Base-by-base conservation (phyloP, 179 eudicot genomes). In the Dionaea muscipula region DNA sequence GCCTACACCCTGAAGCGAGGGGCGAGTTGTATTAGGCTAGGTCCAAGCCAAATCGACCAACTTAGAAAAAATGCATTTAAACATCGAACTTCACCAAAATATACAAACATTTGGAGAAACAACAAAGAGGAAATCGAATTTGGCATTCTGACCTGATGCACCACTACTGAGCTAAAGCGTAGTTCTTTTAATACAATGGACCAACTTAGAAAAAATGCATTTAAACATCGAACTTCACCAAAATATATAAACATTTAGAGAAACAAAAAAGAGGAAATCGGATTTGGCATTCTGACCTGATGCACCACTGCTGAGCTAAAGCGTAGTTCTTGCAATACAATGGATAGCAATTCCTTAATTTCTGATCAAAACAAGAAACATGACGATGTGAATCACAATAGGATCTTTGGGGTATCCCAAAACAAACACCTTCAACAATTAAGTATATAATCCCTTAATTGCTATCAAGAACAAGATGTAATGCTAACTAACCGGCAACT, bases 251-350 rank as follows among this genome's bases (percentile, higher is more conserved):
- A n/a, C n/a, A 2, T 17, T 43, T 14, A 14, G 19, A 43, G 21
- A n/a, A 16, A 43, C n/a, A 43, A 43, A 9, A 18, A 15, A 2
- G 18, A 14, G n/a, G 20, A 16, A 43, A 18, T n/a, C n/a, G 19
- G n/a, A 16, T 7, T 9, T 12, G 15, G 24, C 22, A 45, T 9
- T 39, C 68, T 49, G 58, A 87, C 98, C 94, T 84, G 98, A 68
- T 84, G 98, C 55, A 87, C 84, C 54, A 91, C 98, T 45, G 94
- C 96, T 51, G 86, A 68, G 61, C 83, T 72, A 19, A 91, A 88
- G 61, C 73, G 62, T 76, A 91, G 69, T 63, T 84, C 96, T 55
- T 84, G 75, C 68, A 91, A 71, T 47, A 91, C 65, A 56, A 91
- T 63, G 56, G 94, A 75, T 48, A 91, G 36, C 65, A 84, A 56